These are phyloP conservation scores for Pelargonium citronellum DNA, from an alignment of 441 rosid species.

Conservation along the genomic window DNA sequence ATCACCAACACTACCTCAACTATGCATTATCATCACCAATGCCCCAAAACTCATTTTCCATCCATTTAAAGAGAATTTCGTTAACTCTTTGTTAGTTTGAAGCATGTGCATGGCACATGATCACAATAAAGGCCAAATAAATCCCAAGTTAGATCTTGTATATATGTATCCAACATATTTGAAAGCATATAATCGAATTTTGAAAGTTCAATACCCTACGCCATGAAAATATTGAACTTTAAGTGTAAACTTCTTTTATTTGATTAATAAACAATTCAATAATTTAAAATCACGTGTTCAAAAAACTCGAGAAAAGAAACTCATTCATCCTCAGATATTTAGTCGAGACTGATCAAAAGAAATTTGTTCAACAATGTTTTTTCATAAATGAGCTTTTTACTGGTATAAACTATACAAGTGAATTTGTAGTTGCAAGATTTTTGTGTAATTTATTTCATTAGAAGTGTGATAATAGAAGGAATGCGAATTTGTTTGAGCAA, in stretches of 20 bases:
- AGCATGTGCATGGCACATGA: too few relatives aligned
- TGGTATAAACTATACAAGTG: not conserved
- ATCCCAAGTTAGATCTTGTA: too few relatives aligned
- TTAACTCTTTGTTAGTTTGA: too few relatives aligned
- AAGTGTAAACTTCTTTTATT: not conserved
- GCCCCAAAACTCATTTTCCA: too few relatives aligned
- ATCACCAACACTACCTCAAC: too few relatives aligned
- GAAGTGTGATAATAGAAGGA: not conserved
- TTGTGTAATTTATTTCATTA: not conserved
- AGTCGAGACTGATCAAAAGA: not conserved
- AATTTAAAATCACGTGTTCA: not conserved
- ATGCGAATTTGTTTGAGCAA: too few relatives aligned
- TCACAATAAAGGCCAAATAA: too few relatives aligned
- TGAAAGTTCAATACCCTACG: constrained; percentile 70
- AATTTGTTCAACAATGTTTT: not conserved
- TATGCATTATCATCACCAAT: too few relatives aligned
- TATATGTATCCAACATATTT: constrained; percentile 65
- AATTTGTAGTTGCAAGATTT: not conserved
- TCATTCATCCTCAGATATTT: not conserved
- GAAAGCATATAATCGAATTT: constrained; percentile 94
- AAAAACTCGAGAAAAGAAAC: not conserved
- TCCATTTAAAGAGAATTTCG: too few relatives aligned
- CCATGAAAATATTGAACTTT: constrained; percentile 16
- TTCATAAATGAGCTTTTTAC: not conserved
- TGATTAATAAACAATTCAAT: not conserved